Evolutionary conservation across 345 rosid species (phyloP).

Genomic region (Hibiscus trionum): DNA sequence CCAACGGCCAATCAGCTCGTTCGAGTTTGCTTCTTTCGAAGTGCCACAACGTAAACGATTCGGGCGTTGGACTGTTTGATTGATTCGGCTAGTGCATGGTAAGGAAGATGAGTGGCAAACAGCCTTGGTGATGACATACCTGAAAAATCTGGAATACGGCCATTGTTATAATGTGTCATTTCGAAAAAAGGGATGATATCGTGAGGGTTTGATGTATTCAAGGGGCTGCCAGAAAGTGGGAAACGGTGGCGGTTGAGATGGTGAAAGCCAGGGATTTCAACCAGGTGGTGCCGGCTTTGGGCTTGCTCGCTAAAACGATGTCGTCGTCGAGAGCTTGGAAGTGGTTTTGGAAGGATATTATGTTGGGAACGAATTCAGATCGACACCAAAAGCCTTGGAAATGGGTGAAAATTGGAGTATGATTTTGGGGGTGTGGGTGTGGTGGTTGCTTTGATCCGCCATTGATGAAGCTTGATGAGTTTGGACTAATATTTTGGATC

Average conservation of each 20-base stretch:
- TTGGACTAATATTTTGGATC: too few species aligned
- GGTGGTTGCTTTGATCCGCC: background rate
- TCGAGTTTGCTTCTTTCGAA: too few species aligned
- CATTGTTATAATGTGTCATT: background rate
- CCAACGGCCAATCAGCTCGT: too few species aligned
- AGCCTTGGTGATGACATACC: background rate
- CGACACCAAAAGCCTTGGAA: slow-evolving; percentile 9
- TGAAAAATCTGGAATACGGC: background rate
- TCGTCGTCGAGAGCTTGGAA: slow-evolving; percentile 5
- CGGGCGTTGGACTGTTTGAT: background rate
- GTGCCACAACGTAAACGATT: background rate
- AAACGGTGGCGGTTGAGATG: background rate
- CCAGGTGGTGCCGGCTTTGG: background rate
- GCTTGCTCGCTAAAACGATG: background rate
- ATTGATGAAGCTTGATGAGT: background rate
- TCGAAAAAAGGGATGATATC: background rate
- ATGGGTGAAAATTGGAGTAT: background rate
- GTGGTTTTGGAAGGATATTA: slow-evolving; percentile 4
- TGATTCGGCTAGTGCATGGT: background rate
- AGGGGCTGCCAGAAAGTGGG: background rate
- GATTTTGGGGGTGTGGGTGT: background rate
- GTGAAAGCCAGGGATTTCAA: background rate
- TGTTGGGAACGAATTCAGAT: background rate
- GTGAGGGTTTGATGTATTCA: background rate
- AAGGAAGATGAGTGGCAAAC: background rate